These are phyloP conservation scores for Suillus paluster DNA, from an alignment of 768 basidiomycete genomes.

Conservation along the genomic window DNA sequence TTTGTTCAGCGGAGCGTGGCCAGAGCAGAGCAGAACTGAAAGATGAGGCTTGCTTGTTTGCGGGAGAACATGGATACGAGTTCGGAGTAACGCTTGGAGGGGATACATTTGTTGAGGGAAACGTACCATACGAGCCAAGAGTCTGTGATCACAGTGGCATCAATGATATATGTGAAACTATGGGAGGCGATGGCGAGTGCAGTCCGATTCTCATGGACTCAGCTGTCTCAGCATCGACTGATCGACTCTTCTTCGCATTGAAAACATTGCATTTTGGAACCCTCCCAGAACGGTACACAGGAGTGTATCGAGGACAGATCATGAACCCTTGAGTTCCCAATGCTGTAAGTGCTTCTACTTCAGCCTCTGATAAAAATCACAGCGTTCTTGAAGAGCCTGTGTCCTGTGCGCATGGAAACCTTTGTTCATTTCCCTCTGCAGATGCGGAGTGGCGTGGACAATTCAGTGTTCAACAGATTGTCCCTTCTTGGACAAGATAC, in stretches of 20 bases:
- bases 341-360: background rate
- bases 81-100: too few species aligned
- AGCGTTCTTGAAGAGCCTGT: background rate
- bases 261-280: background rate
- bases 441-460: background rate
- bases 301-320: background rate
- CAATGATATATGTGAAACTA: background rate
- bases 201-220: too few species aligned
- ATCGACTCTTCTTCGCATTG: too few species aligned
- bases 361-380: background rate
- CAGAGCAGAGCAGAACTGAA: too few species aligned
- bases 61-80: too few species aligned
- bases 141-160: background rate
- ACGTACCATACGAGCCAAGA: too few species aligned
- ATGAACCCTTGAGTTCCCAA: background rate
- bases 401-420: conserved; percentile 2
- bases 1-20: too few species aligned
- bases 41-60: too few species aligned
- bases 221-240: background rate
- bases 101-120: too few species aligned
- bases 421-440: too few species aligned
- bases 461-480: background rate
- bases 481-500: background rate
- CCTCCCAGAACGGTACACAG: background rate
- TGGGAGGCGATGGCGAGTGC: too few species aligned